Base-by-base conservation (phyloP, 2,329 filamentous ascomycete species). In the Claviceps digitariae region DNA sequence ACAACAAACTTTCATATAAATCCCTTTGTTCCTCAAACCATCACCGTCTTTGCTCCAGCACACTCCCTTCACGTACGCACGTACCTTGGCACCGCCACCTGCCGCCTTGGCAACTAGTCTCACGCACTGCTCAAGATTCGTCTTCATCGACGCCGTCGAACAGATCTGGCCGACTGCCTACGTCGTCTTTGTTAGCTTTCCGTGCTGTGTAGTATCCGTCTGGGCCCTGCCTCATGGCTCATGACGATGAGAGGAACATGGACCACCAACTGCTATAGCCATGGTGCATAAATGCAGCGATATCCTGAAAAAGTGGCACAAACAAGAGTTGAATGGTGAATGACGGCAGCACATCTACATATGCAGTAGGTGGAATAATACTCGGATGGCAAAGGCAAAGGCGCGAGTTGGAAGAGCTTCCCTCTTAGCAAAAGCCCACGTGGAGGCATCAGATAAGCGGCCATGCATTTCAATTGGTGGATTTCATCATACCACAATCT, bases 161-260 rank as follows among this genome's bases (percentile, higher is more conserved):
- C 89, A 90, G 69, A 96, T 81, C 70, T 96, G 91, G 36, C 90
- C 90, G 47, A 95, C 76, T 59, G 90, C 90, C 89, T 58, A 38
- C 1, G 34, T 17, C 34, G 31, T 27, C 17, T 8, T 51, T 29
- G 50, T 36, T 15, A 41, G 36, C 21, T 7, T 48, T 13, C 27
- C 43, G 43, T 25, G 43, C 15, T 44, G 2, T 25, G 12, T 3
- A 4, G 12, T 7, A 38, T 23, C 21, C 21, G 15, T 25, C 21
- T 44, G 12, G 21, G 15, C n/a, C n/a, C n/a, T n/a, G n/a, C n/a
- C n/a, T n/a, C n/a, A n/a, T n/a, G n/a, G n/a, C n/a, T n/a, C n/a
- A n/a, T n/a, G n/a, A n/a, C n/a, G n/a, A n/a, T n/a, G n/a, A n/a
- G n/a, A n/a, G n/a, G n/a, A n/a, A n/a, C n/a, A n/a, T n/a, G 21